Conservation (phyloP, 2,329 filamentous ascomycete genomes). For the Cordyceps cateniannulata region DNA sequence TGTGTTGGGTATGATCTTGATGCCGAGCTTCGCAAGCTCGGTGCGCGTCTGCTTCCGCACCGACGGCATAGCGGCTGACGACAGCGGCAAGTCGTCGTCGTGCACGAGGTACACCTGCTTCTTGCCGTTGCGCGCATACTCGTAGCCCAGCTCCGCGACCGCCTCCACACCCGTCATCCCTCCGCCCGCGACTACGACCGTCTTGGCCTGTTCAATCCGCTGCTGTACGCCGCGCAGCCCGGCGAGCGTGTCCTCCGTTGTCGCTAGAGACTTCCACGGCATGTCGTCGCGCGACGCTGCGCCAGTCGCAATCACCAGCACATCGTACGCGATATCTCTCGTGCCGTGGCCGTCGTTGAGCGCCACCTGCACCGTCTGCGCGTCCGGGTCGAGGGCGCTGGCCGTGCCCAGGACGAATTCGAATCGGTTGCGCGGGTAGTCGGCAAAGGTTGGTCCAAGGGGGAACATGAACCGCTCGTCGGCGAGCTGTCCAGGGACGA, state of each 20-base stretch:
- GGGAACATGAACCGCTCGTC: constrained; percentile 33
- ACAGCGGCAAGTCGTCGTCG: constrained; percentile 32
- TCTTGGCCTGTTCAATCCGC: constrained; percentile 35
- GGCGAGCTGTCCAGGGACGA: constrained; percentile 39
- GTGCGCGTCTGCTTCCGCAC: constrained; percentile 33
- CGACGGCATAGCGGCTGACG: constrained; percentile 23
- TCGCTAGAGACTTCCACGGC: constrained; percentile 44
- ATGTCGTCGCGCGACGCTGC: constrained; percentile 34
- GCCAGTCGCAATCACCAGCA: constrained; percentile 50
- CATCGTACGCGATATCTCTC: constrained; percentile 41
- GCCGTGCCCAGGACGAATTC: constrained; percentile 47
- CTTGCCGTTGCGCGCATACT: constrained; percentile 34
- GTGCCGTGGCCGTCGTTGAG: constrained; percentile 23
- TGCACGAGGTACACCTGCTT: constrained; percentile 43
- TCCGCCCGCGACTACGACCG: constrained; percentile 46
- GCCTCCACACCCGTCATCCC: constrained; percentile 46
- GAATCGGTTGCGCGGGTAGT: constrained; percentile 41
- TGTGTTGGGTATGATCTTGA: constrained; percentile 34
- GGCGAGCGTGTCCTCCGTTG: constrained; percentile 35
- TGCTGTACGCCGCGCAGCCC: constrained; percentile 30
- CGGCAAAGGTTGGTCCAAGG: constrained; percentile 37
- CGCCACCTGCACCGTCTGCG: constrained; percentile 36
- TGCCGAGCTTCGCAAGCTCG: constrained; percentile 38
- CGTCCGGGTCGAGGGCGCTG: constrained; percentile 32
- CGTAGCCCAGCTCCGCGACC: constrained; percentile 43